Evolutionary conservation across 805 yeast genomes (phyloP), one percentile per base, ranked within the genome.

Genomic region (Ogataea paraovalis): DNA sequence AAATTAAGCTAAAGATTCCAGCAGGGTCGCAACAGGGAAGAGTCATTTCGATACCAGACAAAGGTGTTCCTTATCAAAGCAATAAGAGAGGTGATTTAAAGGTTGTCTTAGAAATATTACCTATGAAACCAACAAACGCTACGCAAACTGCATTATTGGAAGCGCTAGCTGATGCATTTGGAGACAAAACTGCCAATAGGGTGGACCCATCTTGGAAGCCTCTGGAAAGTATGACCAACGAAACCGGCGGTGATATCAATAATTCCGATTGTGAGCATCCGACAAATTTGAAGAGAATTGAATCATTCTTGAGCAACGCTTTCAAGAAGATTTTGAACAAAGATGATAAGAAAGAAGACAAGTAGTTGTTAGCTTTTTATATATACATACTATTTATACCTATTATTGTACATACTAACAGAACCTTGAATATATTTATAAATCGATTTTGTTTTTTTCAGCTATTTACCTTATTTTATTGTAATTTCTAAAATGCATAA

Each of bases 141-240:
- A 84, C 94, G 1, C 96, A 94, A 65, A 84, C 83, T 12, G 95
- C 95, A 25, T 71, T 94, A 46, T 75, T 95, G 59, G 99, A 94
- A 65, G 96, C 97, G 0, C 75, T 94, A 53, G 99, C 99, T 1
- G 97, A 90, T 61, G 85, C 96, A 2, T 78, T 85, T 42, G 80
- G 86, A 49, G 99, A 94, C 65, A 73, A 73, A 39, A 76, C 74
- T 21, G 99, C 99, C 3, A 85, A 78, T 56, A 73, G 95, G 53
- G 72, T 83, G 12, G 82, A 80, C 59, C 79, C 80, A 22, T 56
- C 67, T 27, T 69, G 73, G 74, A 65, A 65, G 50, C 70, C 71
- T 16, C 52, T 67, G 39, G 67, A 63, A n/a, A 52, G 54, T 19
- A 45, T 54, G 2, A 45, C 48, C n/a, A 52, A 49, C 14, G 45